Percentiles rank a stretch among this genome's conserved stretches.
Evolutionary conservation across 148 eudicot genomes (phyloP).

Genomic region (Silene conica): DNA sequence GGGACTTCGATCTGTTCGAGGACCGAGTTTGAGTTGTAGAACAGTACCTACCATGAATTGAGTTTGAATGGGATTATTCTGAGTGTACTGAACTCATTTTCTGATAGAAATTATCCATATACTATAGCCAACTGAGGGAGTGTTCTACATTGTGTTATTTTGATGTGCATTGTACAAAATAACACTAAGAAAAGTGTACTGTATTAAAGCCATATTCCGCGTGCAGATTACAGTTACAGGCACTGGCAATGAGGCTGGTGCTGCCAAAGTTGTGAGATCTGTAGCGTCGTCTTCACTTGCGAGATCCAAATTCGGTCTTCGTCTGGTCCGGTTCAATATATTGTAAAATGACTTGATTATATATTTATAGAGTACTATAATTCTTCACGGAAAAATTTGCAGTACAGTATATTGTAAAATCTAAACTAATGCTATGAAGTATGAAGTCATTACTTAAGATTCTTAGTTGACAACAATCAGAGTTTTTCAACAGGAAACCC

Average conservation of each 20-base stretch:
- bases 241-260: slow-evolving; percentile 70
- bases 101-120: too few relatives aligned
- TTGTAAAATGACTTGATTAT: too few relatives aligned
- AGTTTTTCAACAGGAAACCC: slow-evolving; percentile 89
- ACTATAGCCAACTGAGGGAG: too few relatives aligned
- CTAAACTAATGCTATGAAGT: too few relatives aligned
- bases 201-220: slow-evolving; percentile 9
- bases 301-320: slow-evolving; percentile 99
- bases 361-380: too few relatives aligned
- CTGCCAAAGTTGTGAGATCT: slow-evolving; percentile 86
- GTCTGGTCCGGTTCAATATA: too few relatives aligned
- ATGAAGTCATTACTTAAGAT: too few relatives aligned
- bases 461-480: slow-evolving; percentile 21
- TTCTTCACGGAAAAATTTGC: too few relatives aligned
- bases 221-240: slow-evolving; percentile 74
- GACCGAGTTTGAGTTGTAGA: neutral
- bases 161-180: neutral
- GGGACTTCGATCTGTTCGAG: too few relatives aligned
- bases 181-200: neutral
- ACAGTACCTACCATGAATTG: neutral
- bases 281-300: slow-evolving; percentile 90
- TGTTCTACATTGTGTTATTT: neutral
- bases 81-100: too few relatives aligned
- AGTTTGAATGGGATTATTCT: neutral
- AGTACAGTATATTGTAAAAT: too few relatives aligned